phyloP scores from a whole-genome alignment of 352 stramenopile species.

The Globisporangium apiculatum region DNA sequence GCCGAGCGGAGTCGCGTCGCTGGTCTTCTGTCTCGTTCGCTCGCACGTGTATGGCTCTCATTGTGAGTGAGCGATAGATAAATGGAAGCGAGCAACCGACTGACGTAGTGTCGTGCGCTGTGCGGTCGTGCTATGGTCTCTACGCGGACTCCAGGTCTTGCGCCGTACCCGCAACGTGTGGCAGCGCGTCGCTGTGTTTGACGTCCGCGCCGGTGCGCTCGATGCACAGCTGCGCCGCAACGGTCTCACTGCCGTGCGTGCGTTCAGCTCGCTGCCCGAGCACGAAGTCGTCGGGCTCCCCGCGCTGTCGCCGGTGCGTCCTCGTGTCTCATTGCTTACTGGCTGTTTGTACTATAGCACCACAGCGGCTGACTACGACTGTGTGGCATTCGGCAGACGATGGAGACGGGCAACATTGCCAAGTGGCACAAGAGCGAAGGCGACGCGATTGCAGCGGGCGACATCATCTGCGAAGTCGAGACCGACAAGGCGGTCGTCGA shows the following conservation, averaged over 20 bases:
- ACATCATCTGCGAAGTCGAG: slow-evolving; percentile 94
- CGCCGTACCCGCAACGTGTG: slow-evolving; percentile 43
- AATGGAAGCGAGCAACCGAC: no score
- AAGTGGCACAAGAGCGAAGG: slow-evolving; percentile 92
- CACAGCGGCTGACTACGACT: background rate
- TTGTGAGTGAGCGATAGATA: no score
- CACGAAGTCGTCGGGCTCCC: slow-evolving; percentile 76
- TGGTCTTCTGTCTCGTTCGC: no score
- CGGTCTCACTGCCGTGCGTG: slow-evolving; percentile 19
- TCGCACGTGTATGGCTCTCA: no score
- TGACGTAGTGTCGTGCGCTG: background rate
- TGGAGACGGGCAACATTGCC: slow-evolving; percentile 93
- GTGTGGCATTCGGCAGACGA: slow-evolving; percentile 54
- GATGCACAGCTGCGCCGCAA: slow-evolving; percentile 16
- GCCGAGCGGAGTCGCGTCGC: no score
- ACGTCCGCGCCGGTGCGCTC: slow-evolving; percentile 23
- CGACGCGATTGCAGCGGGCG: slow-evolving; percentile 86
- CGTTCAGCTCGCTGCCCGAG: slow-evolving; percentile 57
- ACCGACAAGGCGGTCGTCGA: slow-evolving; percentile 98
- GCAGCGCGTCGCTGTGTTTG: slow-evolving; percentile 47
- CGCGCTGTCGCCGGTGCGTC: slow-evolving; percentile 48
- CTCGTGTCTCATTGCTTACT: background rate
- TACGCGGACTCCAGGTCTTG: slow-evolving; percentile 25
- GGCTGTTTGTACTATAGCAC: background rate
- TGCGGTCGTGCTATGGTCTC: background rate